These are phyloP conservation scores for barrel medic (Medicago truncatula) DNA, from an alignment of 306 rosid species.

Conservation along the genomic window DNA sequence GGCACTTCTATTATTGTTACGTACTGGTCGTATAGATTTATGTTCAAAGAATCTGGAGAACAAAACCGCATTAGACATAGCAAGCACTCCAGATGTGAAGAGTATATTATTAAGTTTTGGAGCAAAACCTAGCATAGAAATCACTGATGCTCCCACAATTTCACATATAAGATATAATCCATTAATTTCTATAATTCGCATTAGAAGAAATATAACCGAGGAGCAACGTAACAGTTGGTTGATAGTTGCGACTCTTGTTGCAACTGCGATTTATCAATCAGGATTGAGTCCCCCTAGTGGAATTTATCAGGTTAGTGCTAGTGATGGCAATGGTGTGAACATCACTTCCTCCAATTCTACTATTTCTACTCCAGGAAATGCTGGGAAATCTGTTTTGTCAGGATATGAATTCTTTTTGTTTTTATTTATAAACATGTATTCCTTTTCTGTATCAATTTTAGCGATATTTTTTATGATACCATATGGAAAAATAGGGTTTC, in stretches of 20 bases:
- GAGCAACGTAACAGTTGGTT: background rate
- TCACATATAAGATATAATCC: no score
- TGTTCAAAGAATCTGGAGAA: background rate
- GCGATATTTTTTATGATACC: background rate
- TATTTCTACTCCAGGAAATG: background rate
- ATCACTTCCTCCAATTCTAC: background rate
- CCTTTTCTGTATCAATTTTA: background rate
- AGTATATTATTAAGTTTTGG: background rate
- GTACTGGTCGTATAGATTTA: background rate
- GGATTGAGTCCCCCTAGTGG: background rate
- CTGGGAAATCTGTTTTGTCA: background rate
- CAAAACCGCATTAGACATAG: background rate
- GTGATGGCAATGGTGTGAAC: background rate
- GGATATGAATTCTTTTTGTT: background rate
- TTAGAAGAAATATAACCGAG: background rate
- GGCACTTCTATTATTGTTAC: background rate
- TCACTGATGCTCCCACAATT: background rate
- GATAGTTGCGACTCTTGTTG: background rate
- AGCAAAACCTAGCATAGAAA: background rate
- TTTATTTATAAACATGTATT: background rate
- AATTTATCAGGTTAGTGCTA: background rate
- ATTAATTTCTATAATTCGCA: background rate
- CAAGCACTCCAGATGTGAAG: background rate
- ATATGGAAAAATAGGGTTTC: background rate
- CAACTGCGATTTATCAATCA: background rate